A percentile compares a stretch with the other conserved stretches of the same genome.
These are phyloP conservation scores for Penicillium sp. DNA, from an alignment of 2,329 filamentous ascomycete species.

Conservation along the genomic window DNA sequence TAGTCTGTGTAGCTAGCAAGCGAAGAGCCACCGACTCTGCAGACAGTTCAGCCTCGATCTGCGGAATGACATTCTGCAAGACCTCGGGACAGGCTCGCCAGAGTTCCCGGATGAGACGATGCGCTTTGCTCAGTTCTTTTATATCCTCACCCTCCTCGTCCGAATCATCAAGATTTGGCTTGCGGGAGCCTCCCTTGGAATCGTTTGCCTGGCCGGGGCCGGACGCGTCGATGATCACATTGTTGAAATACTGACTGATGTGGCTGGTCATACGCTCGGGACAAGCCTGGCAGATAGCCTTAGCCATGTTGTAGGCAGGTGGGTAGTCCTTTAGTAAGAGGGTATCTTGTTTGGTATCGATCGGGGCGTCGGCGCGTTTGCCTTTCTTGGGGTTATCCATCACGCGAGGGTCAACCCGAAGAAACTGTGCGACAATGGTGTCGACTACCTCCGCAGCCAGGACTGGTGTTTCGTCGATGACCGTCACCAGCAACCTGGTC, in stretches of 20 bases:
- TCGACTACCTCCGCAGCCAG: slow-evolving; percentile 85
- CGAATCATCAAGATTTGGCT: slow-evolving; percentile 60
- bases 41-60: slow-evolving; percentile 87
- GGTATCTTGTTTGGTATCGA: slow-evolving; percentile 79
- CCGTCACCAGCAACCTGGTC: slow-evolving; percentile 78
- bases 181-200: slow-evolving; percentile 46
- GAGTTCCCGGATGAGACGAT: slow-evolving; percentile 84
- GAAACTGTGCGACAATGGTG: slow-evolving; percentile 91
- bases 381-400: slow-evolving; percentile 60
- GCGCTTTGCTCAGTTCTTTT: slow-evolving; percentile 85
- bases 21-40: slow-evolving; percentile 88
- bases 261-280: slow-evolving; percentile 94
- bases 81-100: slow-evolving; percentile 91
- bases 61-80: slow-evolving; percentile 89
- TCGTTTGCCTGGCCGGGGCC: slow-evolving; percentile 62
- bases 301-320: slow-evolving; percentile 94
- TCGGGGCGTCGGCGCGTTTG: slow-evolving; percentile 54
- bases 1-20: slow-evolving; percentile 85
- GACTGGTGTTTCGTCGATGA: slow-evolving; percentile 82
- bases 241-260: slow-evolving; percentile 94
- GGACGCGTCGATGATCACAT: slow-evolving; percentile 89
- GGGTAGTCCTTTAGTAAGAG: slow-evolving; percentile 86
- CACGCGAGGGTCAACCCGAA: slow-evolving; percentile 76
- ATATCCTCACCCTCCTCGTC: slow-evolving; percentile 81
- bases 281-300: slow-evolving; percentile 85